A percentile compares a stretch with the other conserved stretches of the same genome.
Evolutionary conservation across 345 rosid species (phyloP).

Genomic region (Gossypium mustelinum): DNA sequence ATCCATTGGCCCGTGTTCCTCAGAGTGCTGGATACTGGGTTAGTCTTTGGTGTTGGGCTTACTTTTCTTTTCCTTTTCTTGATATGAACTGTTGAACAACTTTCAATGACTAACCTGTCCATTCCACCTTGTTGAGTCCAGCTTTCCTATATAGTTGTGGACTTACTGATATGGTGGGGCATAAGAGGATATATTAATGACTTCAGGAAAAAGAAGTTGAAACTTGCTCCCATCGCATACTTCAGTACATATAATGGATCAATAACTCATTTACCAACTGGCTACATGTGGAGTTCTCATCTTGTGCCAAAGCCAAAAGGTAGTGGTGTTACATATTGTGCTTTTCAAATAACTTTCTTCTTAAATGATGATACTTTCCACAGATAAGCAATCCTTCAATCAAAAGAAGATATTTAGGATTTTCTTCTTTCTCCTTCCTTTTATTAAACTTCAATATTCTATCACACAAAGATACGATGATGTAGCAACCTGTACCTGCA

Average conservation of each 20-base stretch:
- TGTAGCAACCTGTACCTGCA: neutral
- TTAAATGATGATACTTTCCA: neutral
- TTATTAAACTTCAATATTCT: neutral
- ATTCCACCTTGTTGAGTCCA: conserved; percentile 30
- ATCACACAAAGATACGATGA: neutral
- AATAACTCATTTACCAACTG: conserved; percentile 91
- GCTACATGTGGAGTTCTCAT: conserved; percentile 97
- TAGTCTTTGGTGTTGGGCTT: conserved; percentile 24
- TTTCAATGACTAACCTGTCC: neutral
- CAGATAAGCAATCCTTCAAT: neutral
- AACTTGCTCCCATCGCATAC: conserved; percentile 89
- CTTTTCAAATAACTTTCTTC: neutral
- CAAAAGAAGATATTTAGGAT: neutral
- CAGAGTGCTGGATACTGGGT: conserved; percentile 98
- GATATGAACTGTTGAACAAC: neutral
- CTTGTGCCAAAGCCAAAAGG: conserved; percentile 97
- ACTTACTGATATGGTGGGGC: conserved; percentile 98
- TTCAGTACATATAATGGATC: conserved; percentile 94
- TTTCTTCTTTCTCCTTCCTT: neutral
- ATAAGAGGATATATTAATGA: conserved; percentile 89
- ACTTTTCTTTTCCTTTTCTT: conserved; percentile 9
- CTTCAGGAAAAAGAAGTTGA: conserved; percentile 77
- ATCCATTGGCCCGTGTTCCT: conserved; percentile 95
- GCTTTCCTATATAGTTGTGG: conserved; percentile 91
- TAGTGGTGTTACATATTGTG: conserved; percentile 23